Percentiles rank a stretch among this genome's conserved stretches.
Conservation (phyloP, 768 basidiomycete genomes). For the Trametes meyenii region DNA sequence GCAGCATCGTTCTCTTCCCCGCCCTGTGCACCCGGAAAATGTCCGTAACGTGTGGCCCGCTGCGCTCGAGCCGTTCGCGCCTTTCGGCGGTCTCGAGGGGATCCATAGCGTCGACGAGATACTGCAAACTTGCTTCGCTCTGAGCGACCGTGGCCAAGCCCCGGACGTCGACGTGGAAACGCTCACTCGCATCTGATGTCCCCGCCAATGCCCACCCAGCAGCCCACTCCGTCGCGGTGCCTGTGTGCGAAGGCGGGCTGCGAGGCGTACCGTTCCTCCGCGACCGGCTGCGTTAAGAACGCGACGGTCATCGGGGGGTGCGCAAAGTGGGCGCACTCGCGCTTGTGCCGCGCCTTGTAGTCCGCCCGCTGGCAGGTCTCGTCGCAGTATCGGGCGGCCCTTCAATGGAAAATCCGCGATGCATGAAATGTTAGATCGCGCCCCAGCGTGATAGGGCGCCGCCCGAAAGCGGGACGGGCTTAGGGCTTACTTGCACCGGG, state of each 20-base stretch:
- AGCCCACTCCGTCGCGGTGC: conserved; percentile 8
- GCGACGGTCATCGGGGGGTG: conserved; percentile 5
- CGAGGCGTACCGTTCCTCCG: not conserved
- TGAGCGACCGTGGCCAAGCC: not conserved
- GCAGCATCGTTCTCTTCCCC: not conserved
- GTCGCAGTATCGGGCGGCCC: conserved; percentile 12
- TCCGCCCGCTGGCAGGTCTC: conserved; percentile 5
- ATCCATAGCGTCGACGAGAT: not conserved
- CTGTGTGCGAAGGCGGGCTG: conserved; percentile 6
- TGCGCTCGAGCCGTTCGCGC: not conserved
- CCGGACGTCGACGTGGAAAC: too few relatives aligned
- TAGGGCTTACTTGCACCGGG: conserved; percentile 8
- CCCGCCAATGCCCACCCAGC: conserved; percentile 10
- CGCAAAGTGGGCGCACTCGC: conserved; percentile 11
- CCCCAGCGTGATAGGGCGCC: too few relatives aligned
- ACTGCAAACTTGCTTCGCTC: not conserved
- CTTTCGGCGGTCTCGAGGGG: not conserved
- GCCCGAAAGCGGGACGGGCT: too few relatives aligned
- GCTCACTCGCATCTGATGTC: conserved; percentile 2
- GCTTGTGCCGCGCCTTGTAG: conserved; percentile 13
- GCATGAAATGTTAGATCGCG: not conserved
- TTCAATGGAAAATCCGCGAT: not conserved
- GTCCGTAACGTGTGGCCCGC: not conserved
- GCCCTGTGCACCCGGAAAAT: conserved; percentile 6
- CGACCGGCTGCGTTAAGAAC: conserved; percentile 4